Conservation (phyloP, 768 basidiomycete genomes). For the Cyclocybe cylindracea region DNA sequence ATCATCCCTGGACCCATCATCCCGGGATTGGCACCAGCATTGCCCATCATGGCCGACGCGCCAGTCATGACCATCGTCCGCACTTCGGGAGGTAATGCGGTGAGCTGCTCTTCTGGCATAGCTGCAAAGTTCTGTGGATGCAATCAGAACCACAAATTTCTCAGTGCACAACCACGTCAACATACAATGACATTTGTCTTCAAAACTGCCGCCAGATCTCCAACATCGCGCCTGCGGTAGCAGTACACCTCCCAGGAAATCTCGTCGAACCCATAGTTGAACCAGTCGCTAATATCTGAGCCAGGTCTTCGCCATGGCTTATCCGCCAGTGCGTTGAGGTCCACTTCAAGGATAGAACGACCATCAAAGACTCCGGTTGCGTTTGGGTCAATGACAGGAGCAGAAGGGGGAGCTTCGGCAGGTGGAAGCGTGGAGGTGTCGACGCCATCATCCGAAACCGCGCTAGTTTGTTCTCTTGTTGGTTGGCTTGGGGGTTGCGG, state of each 20-base stretch:
- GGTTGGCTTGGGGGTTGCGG: slow-evolving; percentile 6
- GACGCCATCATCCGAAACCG: slow-evolving; percentile 46
- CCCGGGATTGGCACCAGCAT: slow-evolving; percentile 48
- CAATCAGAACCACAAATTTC: slow-evolving; percentile 9
- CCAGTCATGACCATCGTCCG: slow-evolving; percentile 88
- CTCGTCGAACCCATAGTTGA: slow-evolving; percentile 99
- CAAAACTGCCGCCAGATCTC: slow-evolving; percentile 76
- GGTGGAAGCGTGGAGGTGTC: slow-evolving; percentile 68
- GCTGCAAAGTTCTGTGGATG: slow-evolving; percentile 68
- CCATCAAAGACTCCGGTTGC: slow-evolving; percentile 69
- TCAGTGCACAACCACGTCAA: slow-evolving; percentile 12
- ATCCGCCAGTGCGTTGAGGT: slow-evolving; percentile 69
- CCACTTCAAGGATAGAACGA: slow-evolving; percentile 82
- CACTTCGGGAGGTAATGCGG: slow-evolving; percentile 76
- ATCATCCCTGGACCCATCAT: slow-evolving; percentile 71
- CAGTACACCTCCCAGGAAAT: slow-evolving; percentile 93
- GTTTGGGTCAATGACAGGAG: slow-evolving; percentile 75
- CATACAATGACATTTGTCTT: slow-evolving; percentile 83
- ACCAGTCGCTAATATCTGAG: slow-evolving; percentile 95
- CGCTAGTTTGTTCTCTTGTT: slow-evolving; percentile 10
- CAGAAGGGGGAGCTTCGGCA: slow-evolving; percentile 73
- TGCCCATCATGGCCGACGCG: slow-evolving; percentile 75
- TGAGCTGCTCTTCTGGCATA: slow-evolving; percentile 80
- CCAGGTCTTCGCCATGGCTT: slow-evolving; percentile 94
- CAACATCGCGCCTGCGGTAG: slow-evolving; percentile 78